These are phyloP conservation scores for Venturia carpophila DNA, from an alignment of 2,329 filamentous ascomycete genomes.

Conservation along the genomic window DNA sequence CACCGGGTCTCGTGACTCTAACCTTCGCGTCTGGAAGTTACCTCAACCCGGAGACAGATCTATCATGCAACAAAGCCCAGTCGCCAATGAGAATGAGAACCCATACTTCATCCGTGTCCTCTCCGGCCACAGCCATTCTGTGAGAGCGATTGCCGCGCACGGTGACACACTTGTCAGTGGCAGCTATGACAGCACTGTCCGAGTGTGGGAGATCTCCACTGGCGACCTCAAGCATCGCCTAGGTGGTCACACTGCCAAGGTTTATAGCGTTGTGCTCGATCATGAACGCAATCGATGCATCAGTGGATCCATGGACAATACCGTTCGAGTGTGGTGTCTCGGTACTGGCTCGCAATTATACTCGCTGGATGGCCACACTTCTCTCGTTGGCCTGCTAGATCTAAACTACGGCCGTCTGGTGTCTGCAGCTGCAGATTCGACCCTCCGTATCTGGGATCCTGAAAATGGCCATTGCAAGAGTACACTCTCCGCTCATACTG, in stretches of 20 bases:
- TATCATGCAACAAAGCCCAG: conserved; percentile 71
- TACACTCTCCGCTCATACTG: conserved; percentile 85
- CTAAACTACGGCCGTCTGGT: conserved; percentile 84
- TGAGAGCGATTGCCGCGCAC: conserved; percentile 89
- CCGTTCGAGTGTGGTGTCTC: conserved; percentile 96
- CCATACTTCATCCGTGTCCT: conserved; percentile 90
- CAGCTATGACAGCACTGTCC: conserved; percentile 90
- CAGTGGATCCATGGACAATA: conserved; percentile 95
- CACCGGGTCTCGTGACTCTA: conserved; percentile 91
- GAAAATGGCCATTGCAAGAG: conserved; percentile 86
- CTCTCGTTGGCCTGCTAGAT: conserved; percentile 86
- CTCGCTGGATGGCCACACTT: conserved; percentile 85
- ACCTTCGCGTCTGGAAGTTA: conserved; percentile 87
- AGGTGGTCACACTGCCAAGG: conserved; percentile 81
- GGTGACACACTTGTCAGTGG: conserved; percentile 95
- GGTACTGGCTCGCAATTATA: conserved; percentile 77
- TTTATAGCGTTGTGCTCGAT: conserved; percentile 94
- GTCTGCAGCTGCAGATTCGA: conserved; percentile 91
- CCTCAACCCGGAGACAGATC: conserved; percentile 69
- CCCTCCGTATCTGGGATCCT: conserved; percentile 92
- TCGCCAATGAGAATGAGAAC: conserved; percentile 65
- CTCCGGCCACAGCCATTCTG: conserved; percentile 81
- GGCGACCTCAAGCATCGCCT: conserved; percentile 80
- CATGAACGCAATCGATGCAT: conserved; percentile 90
- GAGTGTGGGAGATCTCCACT: conserved; percentile 96